Evolutionary conservation across 2,329 filamentous ascomycete genomes (phyloP).

Genomic region (Microdochium paspali): DNA sequence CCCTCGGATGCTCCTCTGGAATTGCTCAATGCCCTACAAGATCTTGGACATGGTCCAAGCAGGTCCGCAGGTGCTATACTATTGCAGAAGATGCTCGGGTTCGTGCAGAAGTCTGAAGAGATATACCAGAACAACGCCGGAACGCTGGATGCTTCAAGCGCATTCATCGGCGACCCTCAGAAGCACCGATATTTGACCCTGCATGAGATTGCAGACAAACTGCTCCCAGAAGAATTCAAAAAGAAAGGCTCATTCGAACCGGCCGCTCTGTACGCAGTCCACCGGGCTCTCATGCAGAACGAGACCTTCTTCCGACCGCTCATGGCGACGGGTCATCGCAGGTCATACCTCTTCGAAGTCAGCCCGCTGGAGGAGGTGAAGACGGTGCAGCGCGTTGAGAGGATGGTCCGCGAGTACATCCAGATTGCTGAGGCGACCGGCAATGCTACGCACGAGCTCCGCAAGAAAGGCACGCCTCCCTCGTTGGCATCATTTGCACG

Average conservation of each 20-base stretch:
- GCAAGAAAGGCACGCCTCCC: not conserved
- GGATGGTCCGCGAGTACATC: constrained; percentile 43
- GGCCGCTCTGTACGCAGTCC: constrained; percentile 57
- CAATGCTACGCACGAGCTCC: not conserved
- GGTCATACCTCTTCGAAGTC: constrained; percentile 53
- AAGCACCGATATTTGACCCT: constrained; percentile 37
- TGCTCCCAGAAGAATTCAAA: constrained; percentile 28
- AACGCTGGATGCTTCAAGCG: constrained; percentile 35
- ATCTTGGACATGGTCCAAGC: constrained; percentile 29
- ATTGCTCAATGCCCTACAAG: constrained; percentile 25
- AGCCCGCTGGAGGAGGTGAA: constrained; percentile 43
- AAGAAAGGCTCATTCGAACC: constrained; percentile 28
- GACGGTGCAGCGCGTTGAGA: constrained; percentile 38
- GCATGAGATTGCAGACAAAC: constrained; percentile 36
- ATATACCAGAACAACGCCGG: constrained; percentile 38
- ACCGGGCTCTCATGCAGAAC: constrained; percentile 51
- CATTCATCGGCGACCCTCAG: constrained; percentile 24
- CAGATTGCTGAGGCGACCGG: constrained; percentile 19
- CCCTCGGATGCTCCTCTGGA: constrained; percentile 14
- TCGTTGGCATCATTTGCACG: constrained; percentile 34
- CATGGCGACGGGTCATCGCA: constrained; percentile 37
- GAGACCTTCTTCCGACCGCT: constrained; percentile 51
- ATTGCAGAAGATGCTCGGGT: constrained; percentile 36
- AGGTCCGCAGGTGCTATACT: constrained; percentile 31
- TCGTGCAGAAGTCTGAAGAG: constrained; percentile 29